These are phyloP conservation scores for Prunella vulgaris DNA, from an alignment of 257 asterid genomes.

Conservation along the genomic window DNA sequence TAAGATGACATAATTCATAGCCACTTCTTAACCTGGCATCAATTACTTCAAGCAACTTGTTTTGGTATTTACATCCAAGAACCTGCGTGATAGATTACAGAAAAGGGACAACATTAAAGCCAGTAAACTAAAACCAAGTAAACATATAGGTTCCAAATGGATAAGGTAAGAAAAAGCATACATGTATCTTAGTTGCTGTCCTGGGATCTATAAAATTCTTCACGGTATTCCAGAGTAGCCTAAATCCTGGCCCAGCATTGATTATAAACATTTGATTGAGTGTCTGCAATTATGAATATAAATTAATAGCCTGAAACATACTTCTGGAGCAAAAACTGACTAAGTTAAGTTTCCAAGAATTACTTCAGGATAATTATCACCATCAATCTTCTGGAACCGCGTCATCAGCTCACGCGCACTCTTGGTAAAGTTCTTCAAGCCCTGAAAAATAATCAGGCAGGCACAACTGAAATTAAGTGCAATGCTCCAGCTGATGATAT, in stretches of 20 bases:
- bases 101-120: conserved; percentile 15
- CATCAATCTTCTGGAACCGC: conserved; percentile 82
- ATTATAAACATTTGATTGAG: conserved; percentile 81
- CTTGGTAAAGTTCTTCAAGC: conserved; percentile 66
- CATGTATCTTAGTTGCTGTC: conserved; percentile 74
- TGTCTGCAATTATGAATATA: conserved; percentile 47
- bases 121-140: conserved; percentile 10
- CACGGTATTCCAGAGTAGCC: conserved; percentile 67
- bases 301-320: conserved; percentile 18
- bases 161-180: conserved; percentile 28
- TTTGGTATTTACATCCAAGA: conserved; percentile 72
- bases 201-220: conserved; percentile 67
- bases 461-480: neutral
- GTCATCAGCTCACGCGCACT: conserved; percentile 71
- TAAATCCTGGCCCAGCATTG: conserved; percentile 81
- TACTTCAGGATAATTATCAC: conserved; percentile 89
- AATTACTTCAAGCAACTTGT: conserved; percentile 67
- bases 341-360: conserved; percentile 22
- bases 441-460: conserved; percentile 38
- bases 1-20: neutral
- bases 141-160: neutral
- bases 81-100: conserved; percentile 41
- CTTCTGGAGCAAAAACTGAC: conserved; percentile 9
- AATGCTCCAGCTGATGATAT: neutral
- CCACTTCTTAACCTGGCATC: conserved; percentile 57